Percentiles rank a stretch among this genome's conserved stretches.
Conservation (phyloP, 2,329 filamentous ascomycete species). For the Xylaria digitata region DNA sequence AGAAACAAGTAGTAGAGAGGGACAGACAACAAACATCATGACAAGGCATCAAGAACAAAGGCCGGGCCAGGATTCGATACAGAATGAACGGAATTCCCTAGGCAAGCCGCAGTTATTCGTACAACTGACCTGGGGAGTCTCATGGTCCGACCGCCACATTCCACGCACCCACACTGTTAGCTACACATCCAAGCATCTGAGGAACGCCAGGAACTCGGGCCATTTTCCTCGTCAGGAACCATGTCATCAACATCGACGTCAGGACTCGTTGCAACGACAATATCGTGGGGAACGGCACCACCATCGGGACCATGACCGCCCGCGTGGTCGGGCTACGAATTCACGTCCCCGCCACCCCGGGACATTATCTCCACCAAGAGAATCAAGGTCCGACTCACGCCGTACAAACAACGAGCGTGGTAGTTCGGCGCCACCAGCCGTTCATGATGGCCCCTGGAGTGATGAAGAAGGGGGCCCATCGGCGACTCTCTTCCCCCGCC, state of each 20-base stretch:
- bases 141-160: slow-evolving; percentile 58
- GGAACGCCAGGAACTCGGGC: slow-evolving; percentile 53
- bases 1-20: slow-evolving; percentile 21
- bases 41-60: slow-evolving; percentile 26
- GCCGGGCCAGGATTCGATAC: slow-evolving; percentile 37
- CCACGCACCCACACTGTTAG: slow-evolving; percentile 59
- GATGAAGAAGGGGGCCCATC: slow-evolving; percentile 49
- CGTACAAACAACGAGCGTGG: slow-evolving; percentile 57
- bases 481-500: slow-evolving; percentile 46
- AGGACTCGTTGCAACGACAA: slow-evolving; percentile 35
- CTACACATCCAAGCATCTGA: slow-evolving; percentile 60
- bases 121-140: slow-evolving; percentile 64
- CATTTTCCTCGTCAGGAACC: slow-evolving; percentile 60
- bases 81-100: slow-evolving; percentile 45
- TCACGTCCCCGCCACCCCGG: slow-evolving; percentile 13
- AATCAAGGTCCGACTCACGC: slow-evolving; percentile 41
- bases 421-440: slow-evolving; percentile 61
- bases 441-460: slow-evolving; percentile 62
- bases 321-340: slow-evolving; percentile 36
- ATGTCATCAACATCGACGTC: slow-evolving; percentile 44
- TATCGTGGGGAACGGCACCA: slow-evolving; percentile 34
- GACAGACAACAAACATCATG: slow-evolving; percentile 43
- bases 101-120: slow-evolving; percentile 60
- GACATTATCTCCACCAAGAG: slow-evolving; percentile 34
- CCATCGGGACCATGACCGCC: slow-evolving; percentile 39